Conservation (phyloP, 768 basidiomycete genomes). For the Auriscalpium orientale region DNA sequence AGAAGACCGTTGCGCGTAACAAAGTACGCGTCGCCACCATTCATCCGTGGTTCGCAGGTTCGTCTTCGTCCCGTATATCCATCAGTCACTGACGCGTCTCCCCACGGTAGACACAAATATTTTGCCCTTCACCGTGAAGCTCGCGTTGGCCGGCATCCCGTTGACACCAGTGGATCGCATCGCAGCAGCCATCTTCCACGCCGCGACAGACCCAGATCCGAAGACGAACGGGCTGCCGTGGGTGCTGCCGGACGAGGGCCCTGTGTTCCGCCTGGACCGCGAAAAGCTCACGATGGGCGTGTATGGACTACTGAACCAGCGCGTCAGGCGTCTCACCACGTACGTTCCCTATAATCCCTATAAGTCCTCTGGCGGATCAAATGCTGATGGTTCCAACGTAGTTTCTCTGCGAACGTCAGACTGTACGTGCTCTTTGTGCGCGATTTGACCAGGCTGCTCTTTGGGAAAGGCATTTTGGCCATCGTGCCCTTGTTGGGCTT, state of each 20-base stretch:
- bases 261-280: conserved; percentile 18
- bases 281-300: conserved; percentile 18
- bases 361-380: too few relatives aligned
- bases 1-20: conserved; percentile 5
- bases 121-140: conserved; percentile 6
- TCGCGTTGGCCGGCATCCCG: conserved; percentile 23
- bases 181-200: conserved; percentile 24
- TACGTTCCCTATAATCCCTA: background rate
- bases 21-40: conserved; percentile 21
- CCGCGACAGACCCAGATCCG: conserved; percentile 19
- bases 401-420: too few relatives aligned
- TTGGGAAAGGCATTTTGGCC: too few relatives aligned
- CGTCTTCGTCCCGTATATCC: background rate
- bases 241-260: conserved; percentile 24
- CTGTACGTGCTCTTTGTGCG: too few relatives aligned
- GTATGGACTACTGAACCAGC: conserved; percentile 18
- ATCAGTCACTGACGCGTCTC: background rate
- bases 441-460: too few relatives aligned
- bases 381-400: too few relatives aligned
- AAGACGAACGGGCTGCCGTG: conserved; percentile 21
- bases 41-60: conserved; percentile 27
- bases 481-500: too few relatives aligned
- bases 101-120: conserved; percentile 17
- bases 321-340: conserved; percentile 1
- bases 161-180: conserved; percentile 23